Conservation (phyloP, 225 moss, liverwort and hornwort genomes). For the Asterella californica region DNA sequence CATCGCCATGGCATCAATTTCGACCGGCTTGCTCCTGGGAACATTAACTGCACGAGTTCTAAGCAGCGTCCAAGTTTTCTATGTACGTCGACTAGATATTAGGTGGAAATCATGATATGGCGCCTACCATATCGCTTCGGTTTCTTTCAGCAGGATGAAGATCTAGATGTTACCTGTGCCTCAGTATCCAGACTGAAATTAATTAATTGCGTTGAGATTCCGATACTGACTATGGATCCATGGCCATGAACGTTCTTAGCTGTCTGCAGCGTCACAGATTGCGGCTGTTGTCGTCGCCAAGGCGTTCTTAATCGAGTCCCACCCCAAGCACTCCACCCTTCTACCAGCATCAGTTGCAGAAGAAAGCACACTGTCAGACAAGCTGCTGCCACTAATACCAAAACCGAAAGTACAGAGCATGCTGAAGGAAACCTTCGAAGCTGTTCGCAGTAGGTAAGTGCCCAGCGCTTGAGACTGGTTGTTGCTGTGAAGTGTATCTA, state of each 20-base stretch:
- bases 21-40: constrained; percentile 4
- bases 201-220: background rate
- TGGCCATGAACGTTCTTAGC: background rate
- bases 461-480: background rate
- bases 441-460: constrained; percentile 8
- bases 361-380: background rate
- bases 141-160: background rate
- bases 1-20: constrained; percentile 7
- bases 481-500: background rate
- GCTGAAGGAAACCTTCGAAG: background rate
- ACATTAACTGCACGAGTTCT: background rate
- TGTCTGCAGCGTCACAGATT: background rate
- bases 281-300: background rate
- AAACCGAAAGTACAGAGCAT: background rate
- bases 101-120: background rate
- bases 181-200: background rate
- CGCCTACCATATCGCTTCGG: background rate
- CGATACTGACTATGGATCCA: background rate
- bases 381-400: background rate
- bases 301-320: constrained; percentile 7
- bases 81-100: background rate
- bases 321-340: constrained; percentile 6
- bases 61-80: background rate
- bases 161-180: background rate
- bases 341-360: background rate